phyloP scores from a whole-genome alignment of 2,329 filamentous ascomycete species.

The Beauveria sp. region DNA sequence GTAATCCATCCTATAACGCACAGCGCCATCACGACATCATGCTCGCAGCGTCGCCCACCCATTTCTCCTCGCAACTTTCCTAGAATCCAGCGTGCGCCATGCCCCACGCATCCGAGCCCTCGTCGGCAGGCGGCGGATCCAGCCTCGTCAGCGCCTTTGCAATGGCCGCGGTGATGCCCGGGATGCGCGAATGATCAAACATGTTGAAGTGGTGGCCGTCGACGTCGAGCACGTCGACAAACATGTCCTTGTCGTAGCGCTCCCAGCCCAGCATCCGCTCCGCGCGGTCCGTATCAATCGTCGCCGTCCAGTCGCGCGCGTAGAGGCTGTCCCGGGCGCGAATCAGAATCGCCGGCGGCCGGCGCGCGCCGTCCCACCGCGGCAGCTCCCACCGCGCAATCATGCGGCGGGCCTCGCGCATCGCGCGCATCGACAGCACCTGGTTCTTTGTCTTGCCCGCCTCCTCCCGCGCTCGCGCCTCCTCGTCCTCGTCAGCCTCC shows the following conservation, averaged over 20 bases:
- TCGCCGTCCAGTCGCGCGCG: conserved; percentile 18
- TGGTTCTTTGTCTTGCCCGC: conserved; percentile 28
- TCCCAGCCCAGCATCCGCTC: conserved; percentile 42
- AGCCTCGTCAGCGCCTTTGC: conserved; percentile 8
- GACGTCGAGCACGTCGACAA: conserved; percentile 38
- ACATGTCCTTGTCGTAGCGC: conserved; percentile 34
- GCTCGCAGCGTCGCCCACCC: too few species aligned
- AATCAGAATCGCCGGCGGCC: conserved; percentile 38
- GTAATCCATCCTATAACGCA: too few species aligned
- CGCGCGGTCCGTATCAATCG: conserved; percentile 36
- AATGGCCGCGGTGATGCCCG: conserved; percentile 21
- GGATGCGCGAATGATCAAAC: conserved; percentile 27
- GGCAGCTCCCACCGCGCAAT: conserved; percentile 34
- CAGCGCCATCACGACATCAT: too few species aligned
- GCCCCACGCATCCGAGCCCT: neutral
- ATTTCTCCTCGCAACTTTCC: neutral
- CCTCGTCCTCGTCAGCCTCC: neutral
- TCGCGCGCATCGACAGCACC: conserved; percentile 29
- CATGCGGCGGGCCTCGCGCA: conserved; percentile 35
- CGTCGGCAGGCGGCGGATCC: neutral
- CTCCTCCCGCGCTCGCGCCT: conserved; percentile 13
- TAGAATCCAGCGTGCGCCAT: neutral
- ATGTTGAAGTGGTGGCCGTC: conserved; percentile 46
- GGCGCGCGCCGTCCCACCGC: conserved; percentile 24
- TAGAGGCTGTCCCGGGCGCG: conserved; percentile 35